Base-by-base conservation (phyloP, 129 eudicot species). In the Sambucus nigra region DNA sequence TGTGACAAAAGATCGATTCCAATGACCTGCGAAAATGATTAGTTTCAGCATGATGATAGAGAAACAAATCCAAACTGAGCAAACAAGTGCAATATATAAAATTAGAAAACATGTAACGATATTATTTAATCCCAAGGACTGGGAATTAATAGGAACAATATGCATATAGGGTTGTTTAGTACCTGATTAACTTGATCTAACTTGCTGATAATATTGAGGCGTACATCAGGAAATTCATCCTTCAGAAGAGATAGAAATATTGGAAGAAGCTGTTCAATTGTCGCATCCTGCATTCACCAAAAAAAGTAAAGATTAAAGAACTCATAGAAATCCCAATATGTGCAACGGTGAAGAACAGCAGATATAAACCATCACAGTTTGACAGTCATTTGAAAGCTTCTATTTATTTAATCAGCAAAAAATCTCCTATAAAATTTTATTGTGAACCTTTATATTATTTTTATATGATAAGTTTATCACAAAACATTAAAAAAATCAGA, bases 171-270 rank as follows among this genome's bases (percentile, higher is more conserved):
- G n/a, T n/a, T 27, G 31, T 35, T 33, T 18, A 65, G 45, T 44
- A 86, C 99, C 95, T 92, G 99, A 63, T 92, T 92, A 64, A 92
- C 99, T 92, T 92, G 95, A 73, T 92, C 99, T 47, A 92, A 86
- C 76, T 92, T 92, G 72, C 99, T 92, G 51, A 91, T 91, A 38
- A 91, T 91, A 64, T 91, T 91, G 71, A 91, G 95, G 28, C 99
- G 99, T 33, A 86, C 99, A 61, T 92, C 99, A 25, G 99, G 99
- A 66, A 92, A 92, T 69, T 92, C 99, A 60, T 92, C 99, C 68
- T 92, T 92, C 32, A 92, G 51, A 45, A 92, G 95, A 50, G 96
- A 86, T 27, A 92, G 99, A 64, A 92, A 92, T 68, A 92, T 86
- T 25, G 99, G 99, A 70, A 92, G 94, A 76, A 92, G 99, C 53